These are phyloP conservation scores for Sclerotinia nivalis DNA, from an alignment of 2,329 filamentous ascomycete genomes.

Conservation along the genomic window DNA sequence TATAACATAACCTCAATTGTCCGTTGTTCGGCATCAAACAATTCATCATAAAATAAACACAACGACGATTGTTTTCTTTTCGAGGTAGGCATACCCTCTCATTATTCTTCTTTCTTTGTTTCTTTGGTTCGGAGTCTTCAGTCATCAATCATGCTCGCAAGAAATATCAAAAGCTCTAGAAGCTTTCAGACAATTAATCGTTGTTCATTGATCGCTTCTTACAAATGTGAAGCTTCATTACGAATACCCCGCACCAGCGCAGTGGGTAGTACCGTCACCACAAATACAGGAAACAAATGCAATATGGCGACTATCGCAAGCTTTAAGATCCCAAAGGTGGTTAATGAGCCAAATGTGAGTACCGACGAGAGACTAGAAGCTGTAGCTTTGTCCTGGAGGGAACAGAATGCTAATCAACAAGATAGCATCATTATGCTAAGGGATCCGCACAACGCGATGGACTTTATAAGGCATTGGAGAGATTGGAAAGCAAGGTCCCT, in stretches of 20 bases:
- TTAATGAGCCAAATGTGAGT: conserved; percentile 95
- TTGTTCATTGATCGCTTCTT: conserved; percentile 26
- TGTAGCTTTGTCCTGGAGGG: background rate
- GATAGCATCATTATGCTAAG: conserved; percentile 86
- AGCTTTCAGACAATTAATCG: conserved; percentile 32
- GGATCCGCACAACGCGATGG: conserved; percentile 76
- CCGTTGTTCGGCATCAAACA: conserved; percentile 4
- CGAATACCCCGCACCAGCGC: conserved; percentile 33
- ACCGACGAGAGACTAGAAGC: background rate
- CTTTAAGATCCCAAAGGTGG: conserved; percentile 84
- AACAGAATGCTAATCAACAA: conserved; percentile 23
- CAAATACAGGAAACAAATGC: conserved; percentile 18
- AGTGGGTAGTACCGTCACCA: background rate
- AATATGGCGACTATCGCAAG: conserved; percentile 57
- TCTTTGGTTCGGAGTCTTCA: background rate
- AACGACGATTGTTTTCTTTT: conserved; percentile 4
- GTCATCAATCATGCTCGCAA: conserved; percentile 19
- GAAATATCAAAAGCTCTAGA: conserved; percentile 33
- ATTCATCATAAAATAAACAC: conserved; percentile 3
- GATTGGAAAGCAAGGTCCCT: conserved; percentile 66
- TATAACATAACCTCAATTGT: background rate
- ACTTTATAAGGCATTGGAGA: conserved; percentile 71
- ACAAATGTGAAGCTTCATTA: conserved; percentile 27
- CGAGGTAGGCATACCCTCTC: conserved; percentile 17
- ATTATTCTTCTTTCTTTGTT: conserved; percentile 14